Evolutionary conservation across 495 filamentous ascomycete species (phyloP), one percentile per base, ranked within the genome.

Genomic region (Talaromyces proteolyticus): DNA sequence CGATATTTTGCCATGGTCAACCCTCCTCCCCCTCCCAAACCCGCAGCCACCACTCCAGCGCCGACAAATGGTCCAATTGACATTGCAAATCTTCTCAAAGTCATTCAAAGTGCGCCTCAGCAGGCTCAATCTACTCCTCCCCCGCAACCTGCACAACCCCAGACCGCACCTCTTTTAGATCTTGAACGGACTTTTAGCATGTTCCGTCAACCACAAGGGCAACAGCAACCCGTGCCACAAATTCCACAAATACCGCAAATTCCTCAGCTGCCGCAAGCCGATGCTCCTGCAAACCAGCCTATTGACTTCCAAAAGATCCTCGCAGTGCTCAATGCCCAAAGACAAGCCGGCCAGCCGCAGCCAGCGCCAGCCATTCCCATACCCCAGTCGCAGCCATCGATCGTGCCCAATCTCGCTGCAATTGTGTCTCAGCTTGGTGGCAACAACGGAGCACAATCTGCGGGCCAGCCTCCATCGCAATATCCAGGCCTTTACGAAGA

Each of bases 361-460:
- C 47, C 45, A 42, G 50, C 51, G 21, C 60, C 52, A 20, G 60
- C 55, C 26, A 68, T 56, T 37, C 67, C 55, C 59, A 42, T 39
- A 8, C 59, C 52, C 14, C 50, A 24, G 49, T 49, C 60, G 1
- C 67, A 67, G 49, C 52, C 65, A 11, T 51, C 11, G 20, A 57
- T 73, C 53, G 40, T 63, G 14, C 63, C 68, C 2, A 67, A 70
- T 42, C 64, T 83, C 0, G 73, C 74, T 42, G 71, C 67, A 16
- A 67, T 81, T 17, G 70, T 82, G 50, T 72, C 74, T 3, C 69
- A 75, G 52, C 67, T 77, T 37, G 52, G 60, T 16, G 63, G 60
- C 20, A 69, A 70, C 47, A 66, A 64, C 44, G 61, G 65, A 42
- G 55, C 60, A 44, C 52, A 57, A 24, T 48, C 54, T 22, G 26